A percentile compares a stretch with the other conserved stretches of the same genome.
Evolutionary conservation across 2,329 filamentous ascomycete genomes (phyloP).

Genomic region (Pseudopyrenochaeta lycopersici): DNA sequence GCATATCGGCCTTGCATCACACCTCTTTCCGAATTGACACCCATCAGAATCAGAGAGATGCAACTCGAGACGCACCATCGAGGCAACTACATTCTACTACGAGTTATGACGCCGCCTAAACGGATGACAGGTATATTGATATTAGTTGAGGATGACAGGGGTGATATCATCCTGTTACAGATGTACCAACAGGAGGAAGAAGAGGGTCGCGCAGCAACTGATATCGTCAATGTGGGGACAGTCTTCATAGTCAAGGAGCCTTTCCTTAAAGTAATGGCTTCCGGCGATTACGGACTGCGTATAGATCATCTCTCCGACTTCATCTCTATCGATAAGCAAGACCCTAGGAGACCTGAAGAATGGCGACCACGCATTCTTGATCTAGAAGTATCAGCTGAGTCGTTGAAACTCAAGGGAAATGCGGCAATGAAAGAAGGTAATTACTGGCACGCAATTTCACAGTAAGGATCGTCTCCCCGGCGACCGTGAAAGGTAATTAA

Average conservation of each 20-base stretch:
- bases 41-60: slow-evolving; percentile 43
- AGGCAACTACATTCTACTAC: slow-evolving; percentile 46
- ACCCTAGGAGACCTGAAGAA: slow-evolving; percentile 52
- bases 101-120: slow-evolving; percentile 35
- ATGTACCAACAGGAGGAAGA: slow-evolving; percentile 47
- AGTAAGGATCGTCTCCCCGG: slow-evolving; percentile 6
- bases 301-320: slow-evolving; percentile 65
- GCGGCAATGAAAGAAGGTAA: slow-evolving; percentile 8
- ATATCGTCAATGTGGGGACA: slow-evolving; percentile 43
- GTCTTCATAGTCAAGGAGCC: slow-evolving; percentile 56
- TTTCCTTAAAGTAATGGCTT: slow-evolving; percentile 55
- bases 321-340: slow-evolving; percentile 45
- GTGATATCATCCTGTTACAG: slow-evolving; percentile 8
- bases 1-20: slow-evolving; percentile 27
- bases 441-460: slow-evolving; percentile 22
- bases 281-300: slow-evolving; percentile 56
- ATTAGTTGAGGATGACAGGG: slow-evolving; percentile 16
- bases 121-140: slow-evolving; percentile 14
- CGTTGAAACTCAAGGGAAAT: slow-evolving; percentile 22
- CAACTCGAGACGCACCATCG: slow-evolving; percentile 53
- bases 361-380: slow-evolving; percentile 40
- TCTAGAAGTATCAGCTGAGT: slow-evolving; percentile 6
- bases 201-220: slow-evolving; percentile 27
- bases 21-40: slow-evolving; percentile 16
- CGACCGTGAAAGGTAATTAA: slow-evolving; percentile 46